Evolutionary conservation across 805 yeast species (phyloP).

Genomic region (Spathaspora hagerdaliae): DNA sequence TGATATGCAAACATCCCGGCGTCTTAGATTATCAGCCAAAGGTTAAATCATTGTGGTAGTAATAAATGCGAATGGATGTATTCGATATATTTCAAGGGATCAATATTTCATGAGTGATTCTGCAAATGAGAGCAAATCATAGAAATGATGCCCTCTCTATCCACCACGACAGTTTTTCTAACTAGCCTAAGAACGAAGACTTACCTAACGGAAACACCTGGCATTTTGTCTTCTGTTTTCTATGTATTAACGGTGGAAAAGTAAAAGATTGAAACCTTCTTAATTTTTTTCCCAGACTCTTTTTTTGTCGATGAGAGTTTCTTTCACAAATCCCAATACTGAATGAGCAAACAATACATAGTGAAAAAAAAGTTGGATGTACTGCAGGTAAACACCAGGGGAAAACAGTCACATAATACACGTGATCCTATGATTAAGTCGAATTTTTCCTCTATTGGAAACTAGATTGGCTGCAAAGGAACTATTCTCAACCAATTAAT

Average conservation of each 20-base stretch:
- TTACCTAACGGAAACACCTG: conserved; percentile 98
- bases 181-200: conserved; percentile 28
- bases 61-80: no score
- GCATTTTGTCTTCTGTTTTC: conserved; percentile 55
- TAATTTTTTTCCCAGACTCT: background rate
- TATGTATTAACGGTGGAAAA: conserved; percentile 9
- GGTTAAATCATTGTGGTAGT: no score
- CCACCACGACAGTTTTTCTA: conserved; percentile 20
- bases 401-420: conserved; percentile 26
- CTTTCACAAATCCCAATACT: no score
- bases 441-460: background rate
- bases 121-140: background rate
- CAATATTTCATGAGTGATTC: no score
- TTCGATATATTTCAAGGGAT: no score
- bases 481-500: background rate
- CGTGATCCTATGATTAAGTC: conserved; percentile 19
- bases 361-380: no score
- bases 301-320: background rate
- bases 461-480: background rate
- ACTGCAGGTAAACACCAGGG: no score
- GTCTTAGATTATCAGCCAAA: background rate
- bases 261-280: background rate
- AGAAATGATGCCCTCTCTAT: conserved; percentile 13
- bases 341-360: no score
- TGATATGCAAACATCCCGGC: background rate